These are phyloP conservation scores for Salix exigua DNA, from an alignment of 345 rosid species.

Conservation along the genomic window DNA sequence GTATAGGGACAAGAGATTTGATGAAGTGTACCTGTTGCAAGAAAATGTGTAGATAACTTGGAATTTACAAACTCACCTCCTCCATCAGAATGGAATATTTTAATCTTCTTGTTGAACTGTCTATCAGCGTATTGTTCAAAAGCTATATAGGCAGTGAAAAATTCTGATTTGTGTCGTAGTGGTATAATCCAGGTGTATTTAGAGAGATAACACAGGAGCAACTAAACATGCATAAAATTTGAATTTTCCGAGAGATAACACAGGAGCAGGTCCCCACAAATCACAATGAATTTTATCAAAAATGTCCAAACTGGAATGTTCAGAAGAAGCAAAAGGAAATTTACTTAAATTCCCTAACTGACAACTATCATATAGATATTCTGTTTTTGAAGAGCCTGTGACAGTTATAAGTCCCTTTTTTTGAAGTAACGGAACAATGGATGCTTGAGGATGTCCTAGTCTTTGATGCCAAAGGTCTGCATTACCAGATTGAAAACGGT, in stretches of 20 bases:
- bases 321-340: not conserved
- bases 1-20: not conserved
- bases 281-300: not conserved
- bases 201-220: not conserved
- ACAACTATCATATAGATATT: not conserved
- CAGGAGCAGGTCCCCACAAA: not conserved
- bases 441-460: too few species aligned
- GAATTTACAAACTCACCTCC: not conserved
- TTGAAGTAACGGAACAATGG: rapidly evolving
- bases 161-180: not conserved
- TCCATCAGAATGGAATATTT: not conserved
- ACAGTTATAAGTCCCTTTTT: too few species aligned
- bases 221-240: not conserved
- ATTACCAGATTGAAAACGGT: too few species aligned
- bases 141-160: not conserved
- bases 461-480: too few species aligned
- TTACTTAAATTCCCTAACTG: not conserved
- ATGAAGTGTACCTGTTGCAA: not conserved
- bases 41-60: not conserved
- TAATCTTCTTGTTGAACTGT: not conserved
- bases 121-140: not conserved
- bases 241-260: not conserved
- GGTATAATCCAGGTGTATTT: not conserved
- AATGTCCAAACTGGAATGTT: not conserved
- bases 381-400: too few species aligned